Evolutionary conservation across 345 rosid species (phyloP), one percentile per base, ranked within the genome.

Genomic region (Eucalyptus regnans): DNA sequence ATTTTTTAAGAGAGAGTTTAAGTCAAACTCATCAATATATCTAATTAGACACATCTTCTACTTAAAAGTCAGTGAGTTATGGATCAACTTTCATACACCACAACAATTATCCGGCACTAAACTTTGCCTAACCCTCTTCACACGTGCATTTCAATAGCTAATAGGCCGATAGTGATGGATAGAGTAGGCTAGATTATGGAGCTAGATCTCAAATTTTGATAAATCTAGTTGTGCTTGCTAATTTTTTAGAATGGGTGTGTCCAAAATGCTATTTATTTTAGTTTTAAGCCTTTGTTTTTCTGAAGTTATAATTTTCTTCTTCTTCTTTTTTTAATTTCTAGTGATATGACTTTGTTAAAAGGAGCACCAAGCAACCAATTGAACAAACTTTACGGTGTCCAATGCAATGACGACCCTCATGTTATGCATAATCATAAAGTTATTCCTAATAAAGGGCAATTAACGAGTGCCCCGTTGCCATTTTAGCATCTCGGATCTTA

Each of bases 201-300:
- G 80, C 44, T 9, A 33, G 25, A 7, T 33, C 25, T 17, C 44
- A 33, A 71, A 16, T 33, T 71, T 71, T 33, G 44, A 9, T 12
- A 5, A 71, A 33, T 33, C 1, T 4, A 33, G 2, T 33, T 0
- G 1, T 3, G 81, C 4, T 71, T 1, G 4, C 44, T 17, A 33
- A 18, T 71, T 71, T 13, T 3, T 31, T 33, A 68, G 80, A 33
- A 68, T 68, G 22, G 23, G 20, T 9, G 22, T 15, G 79, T 68
- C 80, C 43, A 16, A 16, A 15, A 31, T 16, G 79, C 3, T 3
- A 15, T 66, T 31, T 66, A 66, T 66, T 66, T 66, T 66, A 8
- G 79, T 31, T 31, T 8, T 66, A 15, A 9, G 43, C 23, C 2
- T 5, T 31, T 31, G 22, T 8, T 31, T 66, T 31, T 66, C 4